A percentile compares a stretch with the other conserved stretches of the same genome.
These are phyloP conservation scores for Delphinella strobiligena DNA, from an alignment of 2,329 filamentous ascomycete species.

Conservation along the genomic window DNA sequence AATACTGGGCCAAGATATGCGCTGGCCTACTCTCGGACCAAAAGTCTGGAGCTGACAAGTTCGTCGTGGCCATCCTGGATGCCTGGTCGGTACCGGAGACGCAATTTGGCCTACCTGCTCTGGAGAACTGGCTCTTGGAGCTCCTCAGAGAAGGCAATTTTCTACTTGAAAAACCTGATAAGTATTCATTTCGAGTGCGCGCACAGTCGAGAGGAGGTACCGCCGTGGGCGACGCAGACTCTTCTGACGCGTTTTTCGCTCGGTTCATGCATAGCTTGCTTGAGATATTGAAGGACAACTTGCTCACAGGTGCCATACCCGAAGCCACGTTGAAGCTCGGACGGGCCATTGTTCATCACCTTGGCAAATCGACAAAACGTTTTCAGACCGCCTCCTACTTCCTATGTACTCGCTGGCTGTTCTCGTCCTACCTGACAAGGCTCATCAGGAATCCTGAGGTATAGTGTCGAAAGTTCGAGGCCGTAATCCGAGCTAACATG, in stretches of 20 bases:
- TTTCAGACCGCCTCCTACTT: conserved; percentile 63
- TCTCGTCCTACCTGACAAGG: conserved; percentile 73
- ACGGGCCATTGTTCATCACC: conserved; percentile 66
- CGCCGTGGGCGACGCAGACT: conserved; percentile 61
- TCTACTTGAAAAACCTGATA: conserved; percentile 72
- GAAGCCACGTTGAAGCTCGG: conserved; percentile 74
- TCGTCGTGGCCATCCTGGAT: conserved; percentile 74
- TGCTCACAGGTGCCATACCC: conserved; percentile 70
- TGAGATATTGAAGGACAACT: conserved; percentile 69
- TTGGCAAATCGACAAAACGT: conserved; percentile 50
- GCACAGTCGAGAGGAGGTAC: conserved; percentile 61
- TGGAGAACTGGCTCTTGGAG: conserved; percentile 92
- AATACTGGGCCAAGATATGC: conserved; percentile 79
- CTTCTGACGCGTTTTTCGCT: conserved; percentile 80
- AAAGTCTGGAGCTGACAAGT: conserved; percentile 64
- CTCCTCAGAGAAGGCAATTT: conserved; percentile 89
- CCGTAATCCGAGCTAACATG: no score
- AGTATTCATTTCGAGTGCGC: conserved; percentile 55
- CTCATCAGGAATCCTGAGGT: conserved; percentile 84
- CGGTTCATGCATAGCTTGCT: conserved; percentile 71
- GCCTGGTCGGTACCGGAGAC: conserved; percentile 77
- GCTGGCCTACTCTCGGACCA: conserved; percentile 69
- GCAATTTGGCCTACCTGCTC: conserved; percentile 79
- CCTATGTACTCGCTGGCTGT: conserved; percentile 84
- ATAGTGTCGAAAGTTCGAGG: no score